phyloP scores from a whole-genome alignment of 306 rosid genomes.

The Citrullus mucosospermus region DNA sequence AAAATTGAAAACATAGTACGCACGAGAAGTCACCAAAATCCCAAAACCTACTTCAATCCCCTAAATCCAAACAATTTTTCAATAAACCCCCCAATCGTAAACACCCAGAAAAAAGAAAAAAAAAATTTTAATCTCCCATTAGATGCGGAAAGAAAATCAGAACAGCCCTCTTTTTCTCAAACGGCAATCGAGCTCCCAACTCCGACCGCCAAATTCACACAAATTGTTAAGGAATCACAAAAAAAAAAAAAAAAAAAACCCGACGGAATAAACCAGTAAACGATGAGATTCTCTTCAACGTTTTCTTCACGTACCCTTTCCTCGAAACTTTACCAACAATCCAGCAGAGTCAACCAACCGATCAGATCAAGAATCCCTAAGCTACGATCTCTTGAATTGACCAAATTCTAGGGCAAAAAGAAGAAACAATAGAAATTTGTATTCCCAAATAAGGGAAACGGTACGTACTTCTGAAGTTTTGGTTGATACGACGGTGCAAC shows the following conservation, averaged over 20 bases:
- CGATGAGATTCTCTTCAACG: background rate
- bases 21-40: background rate
- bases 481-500: constrained; percentile 5
- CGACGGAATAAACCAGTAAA: background rate
- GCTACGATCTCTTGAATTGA: background rate
- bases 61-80: background rate
- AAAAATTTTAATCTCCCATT: no score
- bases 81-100: background rate
- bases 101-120: background rate
- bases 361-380: background rate
- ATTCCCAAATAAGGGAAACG: background rate
- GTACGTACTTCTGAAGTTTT: background rate
- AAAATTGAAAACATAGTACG: background rate
- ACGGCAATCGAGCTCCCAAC: background rate
- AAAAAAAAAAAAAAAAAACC: background rate
- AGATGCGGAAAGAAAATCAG: background rate
- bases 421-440: background rate
- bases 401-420: background rate
- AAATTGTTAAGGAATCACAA: background rate
- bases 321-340: background rate
- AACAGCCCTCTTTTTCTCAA: background rate
- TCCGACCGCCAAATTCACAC: background rate
- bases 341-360: background rate
- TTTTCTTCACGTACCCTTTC: background rate
- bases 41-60: background rate